Percentiles rank a stretch among this genome's conserved stretches.
These are phyloP conservation scores for Pichia californica DNA, from an alignment of 805 yeast species.

Conservation along the genomic window DNA sequence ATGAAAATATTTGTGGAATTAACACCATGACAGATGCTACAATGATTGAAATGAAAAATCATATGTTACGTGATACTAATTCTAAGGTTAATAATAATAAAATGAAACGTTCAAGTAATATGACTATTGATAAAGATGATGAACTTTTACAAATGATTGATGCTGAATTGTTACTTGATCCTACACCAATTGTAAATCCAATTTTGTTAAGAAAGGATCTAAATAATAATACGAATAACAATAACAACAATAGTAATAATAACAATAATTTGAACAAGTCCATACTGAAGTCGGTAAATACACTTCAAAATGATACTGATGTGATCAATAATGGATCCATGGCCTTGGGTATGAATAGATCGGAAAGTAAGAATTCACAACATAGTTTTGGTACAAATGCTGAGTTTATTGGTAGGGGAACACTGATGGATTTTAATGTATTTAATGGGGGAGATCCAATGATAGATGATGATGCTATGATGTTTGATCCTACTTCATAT, in stretches of 20 bases:
- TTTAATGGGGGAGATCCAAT: slow-evolving; percentile 8
- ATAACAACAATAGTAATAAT: neutral
- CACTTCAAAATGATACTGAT: neutral
- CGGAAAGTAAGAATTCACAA: slow-evolving; percentile 6
- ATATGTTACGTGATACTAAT: neutral
- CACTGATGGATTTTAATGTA: slow-evolving; percentile 8
- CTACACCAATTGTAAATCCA: slow-evolving; percentile 4
- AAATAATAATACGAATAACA: neutral
- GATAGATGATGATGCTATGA: slow-evolving; percentile 3
- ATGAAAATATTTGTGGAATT: neutral
- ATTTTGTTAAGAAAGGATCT: slow-evolving; percentile 1
- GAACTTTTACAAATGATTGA: slow-evolving; percentile 9
- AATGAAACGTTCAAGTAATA: no score
- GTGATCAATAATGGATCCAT: neutral
- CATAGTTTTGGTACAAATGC: neutral
- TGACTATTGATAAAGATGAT: slow-evolving; percentile 1
- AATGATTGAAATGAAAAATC: neutral
- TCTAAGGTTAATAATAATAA: neutral
- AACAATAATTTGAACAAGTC: no score
- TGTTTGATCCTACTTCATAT: neutral
- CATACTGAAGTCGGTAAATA: no score
- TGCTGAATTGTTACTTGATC: slow-evolving; percentile 9
- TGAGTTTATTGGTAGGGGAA: slow-evolving; percentile 7
- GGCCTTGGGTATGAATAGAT: neutral
- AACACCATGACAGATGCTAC: neutral